Conservation (phyloP, 2,329 filamentous ascomycete species). For the Calonectria hawksworthii region DNA sequence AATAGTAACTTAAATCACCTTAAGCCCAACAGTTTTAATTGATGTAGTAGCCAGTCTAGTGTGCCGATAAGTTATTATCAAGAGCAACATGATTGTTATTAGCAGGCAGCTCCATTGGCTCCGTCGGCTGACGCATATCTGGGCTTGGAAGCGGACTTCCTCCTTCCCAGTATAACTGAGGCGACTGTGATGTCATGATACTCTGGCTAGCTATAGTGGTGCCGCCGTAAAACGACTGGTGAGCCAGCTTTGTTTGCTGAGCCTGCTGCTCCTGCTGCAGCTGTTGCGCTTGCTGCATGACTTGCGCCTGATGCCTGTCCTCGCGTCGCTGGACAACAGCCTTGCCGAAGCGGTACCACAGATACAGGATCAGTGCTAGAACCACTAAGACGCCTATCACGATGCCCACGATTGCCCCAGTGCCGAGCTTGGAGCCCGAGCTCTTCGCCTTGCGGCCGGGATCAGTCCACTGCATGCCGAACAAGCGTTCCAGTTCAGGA, state of each 20-base stretch:
- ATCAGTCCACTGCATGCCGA: too few relatives aligned
- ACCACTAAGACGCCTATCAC: conserved; percentile 50
- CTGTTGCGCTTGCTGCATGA: background rate
- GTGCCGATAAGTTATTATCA: background rate
- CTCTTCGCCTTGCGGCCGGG: background rate
- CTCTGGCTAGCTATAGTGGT: background rate
- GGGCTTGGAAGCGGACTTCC: background rate
- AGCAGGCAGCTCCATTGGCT: background rate
- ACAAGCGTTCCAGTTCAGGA: background rate
- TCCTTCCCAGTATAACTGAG: background rate
- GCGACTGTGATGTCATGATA: background rate
- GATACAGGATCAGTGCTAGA: conserved; percentile 36
- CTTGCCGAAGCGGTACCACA: conserved; percentile 26
- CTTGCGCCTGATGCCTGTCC: background rate
- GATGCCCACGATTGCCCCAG: conserved; percentile 58
- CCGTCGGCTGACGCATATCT: background rate
- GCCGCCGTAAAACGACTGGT: background rate
- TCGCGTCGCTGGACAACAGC: conserved; percentile 9
- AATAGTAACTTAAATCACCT: too few relatives aligned
- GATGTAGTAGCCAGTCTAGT: background rate
- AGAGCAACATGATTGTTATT: background rate
- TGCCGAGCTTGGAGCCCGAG: conserved; percentile 33
- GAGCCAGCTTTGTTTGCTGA: background rate
- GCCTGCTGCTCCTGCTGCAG: background rate
- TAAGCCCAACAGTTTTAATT: too few relatives aligned